A percentile compares a stretch with the other conserved stretches of the same genome.
Evolutionary conservation across 352 stramenopile genomes (phyloP).

Genomic region (Phytophthora lateralis): DNA sequence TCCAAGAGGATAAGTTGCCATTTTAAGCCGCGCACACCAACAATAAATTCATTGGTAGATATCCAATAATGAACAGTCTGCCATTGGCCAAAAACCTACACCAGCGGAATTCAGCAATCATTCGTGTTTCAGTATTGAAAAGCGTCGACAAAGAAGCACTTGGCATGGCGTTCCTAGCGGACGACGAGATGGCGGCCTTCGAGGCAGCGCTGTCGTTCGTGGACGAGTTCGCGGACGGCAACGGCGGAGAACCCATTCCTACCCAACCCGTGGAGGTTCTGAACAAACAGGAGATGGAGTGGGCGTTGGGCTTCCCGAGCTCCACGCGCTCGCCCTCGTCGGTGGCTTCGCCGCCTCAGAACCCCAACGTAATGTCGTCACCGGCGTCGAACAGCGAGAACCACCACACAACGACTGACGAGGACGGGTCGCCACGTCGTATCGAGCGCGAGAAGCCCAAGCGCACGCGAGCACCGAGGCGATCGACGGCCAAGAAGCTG

Average conservation of each 20-base stretch:
- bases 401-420: constrained; percentile 34
- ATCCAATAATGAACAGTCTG: background rate
- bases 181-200: constrained; percentile 43
- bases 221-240: constrained; percentile 31
- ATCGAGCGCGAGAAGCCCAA: constrained; percentile 22
- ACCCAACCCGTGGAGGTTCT: constrained; percentile 12
- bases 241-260: background rate
- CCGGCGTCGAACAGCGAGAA: constrained; percentile 27
- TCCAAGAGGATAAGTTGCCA: too few relatives aligned
- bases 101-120: constrained; percentile 7
- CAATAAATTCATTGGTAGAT: background rate
- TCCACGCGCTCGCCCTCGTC: constrained; percentile 14
- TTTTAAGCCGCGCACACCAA: too few relatives aligned
- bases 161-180: constrained; percentile 33
- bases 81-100: constrained; percentile 23
- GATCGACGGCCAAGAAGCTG: constrained; percentile 37
- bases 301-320: constrained; percentile 17
- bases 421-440: constrained; percentile 27
- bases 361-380: constrained; percentile 15
- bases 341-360: constrained; percentile 17
- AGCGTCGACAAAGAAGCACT: background rate
- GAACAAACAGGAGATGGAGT: constrained; percentile 35
- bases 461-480: constrained; percentile 20
- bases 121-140: constrained; percentile 21
- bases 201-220: constrained; percentile 41